phyloP scores from a whole-genome alignment of 2,329 filamentous ascomycete genomes.

The Cladosporium halotolerans region DNA sequence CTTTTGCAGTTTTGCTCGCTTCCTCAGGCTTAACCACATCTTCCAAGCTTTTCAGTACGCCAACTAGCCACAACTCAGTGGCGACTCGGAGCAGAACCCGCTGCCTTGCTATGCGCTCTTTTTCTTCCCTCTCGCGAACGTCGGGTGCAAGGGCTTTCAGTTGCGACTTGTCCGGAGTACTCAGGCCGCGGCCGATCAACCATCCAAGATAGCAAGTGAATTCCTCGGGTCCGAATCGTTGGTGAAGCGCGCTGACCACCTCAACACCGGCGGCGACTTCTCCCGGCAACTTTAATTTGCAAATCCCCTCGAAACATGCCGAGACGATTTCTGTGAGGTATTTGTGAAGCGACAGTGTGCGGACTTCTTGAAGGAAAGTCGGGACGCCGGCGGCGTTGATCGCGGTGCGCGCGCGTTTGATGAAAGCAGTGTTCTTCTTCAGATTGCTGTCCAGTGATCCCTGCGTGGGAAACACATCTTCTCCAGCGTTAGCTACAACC shows the following conservation, averaged over 20 bases:
- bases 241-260: constrained; percentile 89
- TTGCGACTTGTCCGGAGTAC: constrained; percentile 77
- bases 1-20: constrained; percentile 51
- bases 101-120: constrained; percentile 82
- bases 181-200: constrained; percentile 84
- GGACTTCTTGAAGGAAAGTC: constrained; percentile 85
- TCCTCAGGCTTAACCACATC: constrained; percentile 61
- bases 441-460: constrained; percentile 84
- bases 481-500: constrained; percentile 11
- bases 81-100: constrained; percentile 80
- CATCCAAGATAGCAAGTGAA: constrained; percentile 90
- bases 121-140: constrained; percentile 88
- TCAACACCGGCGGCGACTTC: constrained; percentile 90
- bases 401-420: constrained; percentile 88
- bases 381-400: constrained; percentile 71
- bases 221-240: constrained; percentile 82
- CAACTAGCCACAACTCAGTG: constrained; percentile 93
- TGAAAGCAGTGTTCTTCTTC: constrained; percentile 98
- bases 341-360: constrained; percentile 84
- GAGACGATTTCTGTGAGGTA: constrained; percentile 96
- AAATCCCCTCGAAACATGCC: constrained; percentile 89
- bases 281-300: constrained; percentile 82
- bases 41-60: constrained; percentile 74
- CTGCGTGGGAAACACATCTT: constrained; percentile 72
- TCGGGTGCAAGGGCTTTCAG: constrained; percentile 75